These are phyloP conservation scores for Ajuga reptans DNA, from an alignment of 305 asterid species.

Conservation along the genomic window DNA sequence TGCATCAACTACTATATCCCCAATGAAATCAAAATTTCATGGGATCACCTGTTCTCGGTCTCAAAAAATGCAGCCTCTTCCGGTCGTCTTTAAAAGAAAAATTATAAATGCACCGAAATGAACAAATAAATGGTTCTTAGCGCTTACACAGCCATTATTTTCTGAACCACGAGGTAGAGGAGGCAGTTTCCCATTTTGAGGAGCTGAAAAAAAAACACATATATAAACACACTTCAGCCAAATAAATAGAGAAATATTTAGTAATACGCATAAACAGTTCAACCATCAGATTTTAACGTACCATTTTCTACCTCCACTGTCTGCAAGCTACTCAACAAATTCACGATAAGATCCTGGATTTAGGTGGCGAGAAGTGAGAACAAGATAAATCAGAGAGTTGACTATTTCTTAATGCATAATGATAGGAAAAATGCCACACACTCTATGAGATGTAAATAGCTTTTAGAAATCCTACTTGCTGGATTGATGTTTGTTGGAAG, in stretches of 20 bases:
- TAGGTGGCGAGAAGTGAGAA: slow-evolving; percentile 21
- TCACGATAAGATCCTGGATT: slow-evolving; percentile 79
- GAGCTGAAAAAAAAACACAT: slow-evolving; percentile 40
- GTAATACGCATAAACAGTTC: slow-evolving; percentile 13
- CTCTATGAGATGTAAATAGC: not conserved
- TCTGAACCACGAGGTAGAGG: slow-evolving; percentile 69
- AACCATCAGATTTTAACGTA: slow-evolving; percentile 32
- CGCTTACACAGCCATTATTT: slow-evolving; percentile 79
- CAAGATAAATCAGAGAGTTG: not conserved
- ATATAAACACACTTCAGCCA: slow-evolving; percentile 16
- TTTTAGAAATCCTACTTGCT: slow-evolving; percentile 53
- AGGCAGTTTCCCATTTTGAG: slow-evolving; percentile 80
- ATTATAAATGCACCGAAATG: slow-evolving; percentile 14
- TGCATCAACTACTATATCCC: not conserved
- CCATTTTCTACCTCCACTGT: slow-evolving; percentile 70
- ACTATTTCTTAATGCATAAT: slow-evolving; percentile 7
- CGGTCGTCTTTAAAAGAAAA: not conserved
- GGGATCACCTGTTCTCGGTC: not conserved
- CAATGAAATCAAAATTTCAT: not conserved
- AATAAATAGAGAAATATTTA: slow-evolving; percentile 14
- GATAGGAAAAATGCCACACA: slow-evolving; percentile 1
- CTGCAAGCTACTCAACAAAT: slow-evolving; percentile 78
- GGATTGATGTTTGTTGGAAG: slow-evolving; percentile 86
- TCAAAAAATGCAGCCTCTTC: not conserved
- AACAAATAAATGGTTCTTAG: slow-evolving; percentile 24